Base-by-base conservation (phyloP, 2,329 filamentous ascomycete genomes). In the Monosporascus ibericus region DNA sequence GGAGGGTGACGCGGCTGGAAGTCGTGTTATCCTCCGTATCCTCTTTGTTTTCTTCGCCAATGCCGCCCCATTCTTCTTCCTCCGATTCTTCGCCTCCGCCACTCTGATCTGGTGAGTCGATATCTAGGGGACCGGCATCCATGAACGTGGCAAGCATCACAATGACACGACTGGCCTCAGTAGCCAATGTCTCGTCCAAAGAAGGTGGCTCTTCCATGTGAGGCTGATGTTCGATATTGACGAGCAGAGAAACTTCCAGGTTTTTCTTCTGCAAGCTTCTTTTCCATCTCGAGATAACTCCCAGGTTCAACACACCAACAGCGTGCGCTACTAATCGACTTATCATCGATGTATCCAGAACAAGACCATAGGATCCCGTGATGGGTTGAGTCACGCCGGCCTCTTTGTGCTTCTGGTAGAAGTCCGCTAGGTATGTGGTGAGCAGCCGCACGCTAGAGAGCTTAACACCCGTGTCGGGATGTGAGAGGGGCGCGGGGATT, bases 91-190 rank as follows among this genome's bases (percentile, higher is more conserved):
- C 63, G 40, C 73, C 72, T 15, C 74, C 72, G 0, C 75, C 74
- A 5, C 73, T 74, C 2, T 5, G 49, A 27, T 62, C 55, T 1
- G 70, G 70, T 8, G 71, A 69, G 18, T 75, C 74, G 6, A 68
- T 65, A 58, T 69, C 58, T 65, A 71, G 73, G 67, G 76, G 73
- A 57, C 85, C 88, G 81, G 80, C 63, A 74, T 85, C 55, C 78
- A 84, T 69, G 53, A 77, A 77, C 22, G 74, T 82, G 42, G 85
- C 89, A 0, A 99, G 75, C 75, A 95, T 95, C 38, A 92, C 78
- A 37, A 96, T 75, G 57, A 96, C 90, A 58, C 90, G 87, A 4
- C 89, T 83, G 14, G 85, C 85, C 65, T 95, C 90, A 42, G 82
- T 78, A 1, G 88, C 88, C n/a, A 97, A 75, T 9, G 84, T 78